Percentiles rank a stretch among this genome's conserved stretches.
Conservation (phyloP, 495 filamentous ascomycete genomes). For the Penicillium samsonianum region DNA sequence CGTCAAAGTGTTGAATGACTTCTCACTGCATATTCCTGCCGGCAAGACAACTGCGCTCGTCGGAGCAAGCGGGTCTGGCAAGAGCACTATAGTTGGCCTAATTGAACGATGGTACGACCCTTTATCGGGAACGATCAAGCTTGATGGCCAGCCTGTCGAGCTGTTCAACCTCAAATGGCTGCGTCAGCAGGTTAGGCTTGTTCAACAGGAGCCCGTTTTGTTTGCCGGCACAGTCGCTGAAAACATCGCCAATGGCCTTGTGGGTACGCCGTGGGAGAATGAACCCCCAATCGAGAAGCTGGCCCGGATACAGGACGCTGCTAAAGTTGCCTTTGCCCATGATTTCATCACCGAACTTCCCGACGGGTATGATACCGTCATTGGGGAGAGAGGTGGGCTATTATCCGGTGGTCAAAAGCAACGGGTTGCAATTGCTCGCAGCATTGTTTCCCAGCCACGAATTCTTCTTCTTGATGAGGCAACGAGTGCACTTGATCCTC, state of each 20-base stretch:
- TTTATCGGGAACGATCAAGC: constrained; percentile 64
- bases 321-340: constrained; percentile 58
- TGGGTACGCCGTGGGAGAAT: constrained; percentile 60
- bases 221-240: constrained; percentile 77
- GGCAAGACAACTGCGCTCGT: constrained; percentile 54
- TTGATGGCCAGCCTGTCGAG: constrained; percentile 73
- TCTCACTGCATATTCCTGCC: constrained; percentile 46
- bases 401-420: constrained; percentile 93
- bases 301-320: constrained; percentile 51
- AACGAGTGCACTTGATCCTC: constrained; percentile 81
- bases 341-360: constrained; percentile 39
- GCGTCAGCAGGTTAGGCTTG: constrained; percentile 75
- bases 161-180: constrained; percentile 80
- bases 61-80: constrained; percentile 76
- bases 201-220: constrained; percentile 42
- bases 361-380: constrained; percentile 69
- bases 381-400: constrained; percentile 82
- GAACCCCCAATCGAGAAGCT: constrained; percentile 50
- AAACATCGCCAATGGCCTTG: constrained; percentile 76
- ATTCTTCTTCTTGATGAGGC: constrained; percentile 89
- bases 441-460: constrained; percentile 81
- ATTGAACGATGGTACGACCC: constrained; percentile 87
- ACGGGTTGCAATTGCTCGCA: constrained; percentile 75
- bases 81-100: constrained; percentile 83
- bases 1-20: constrained; percentile 48